A percentile compares a stretch with the other conserved stretches of the same genome.
Evolutionary conservation across 176 grass and related monocot genomes (phyloP).

Genomic region (Oryza rufipogon): DNA sequence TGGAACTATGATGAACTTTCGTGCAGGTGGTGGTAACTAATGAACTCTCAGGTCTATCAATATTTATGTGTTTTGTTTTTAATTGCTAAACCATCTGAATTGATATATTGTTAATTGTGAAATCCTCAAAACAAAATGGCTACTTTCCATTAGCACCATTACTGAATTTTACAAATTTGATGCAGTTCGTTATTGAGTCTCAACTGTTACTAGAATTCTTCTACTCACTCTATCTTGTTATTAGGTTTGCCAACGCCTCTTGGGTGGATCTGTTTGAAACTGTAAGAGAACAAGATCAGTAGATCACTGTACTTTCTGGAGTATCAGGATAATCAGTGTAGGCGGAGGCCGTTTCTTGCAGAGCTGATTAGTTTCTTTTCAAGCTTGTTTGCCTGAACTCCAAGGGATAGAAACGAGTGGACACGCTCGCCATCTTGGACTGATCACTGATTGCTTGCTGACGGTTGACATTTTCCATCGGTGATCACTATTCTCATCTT

Average conservation of each 20-base stretch:
- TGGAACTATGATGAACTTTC: not conserved
- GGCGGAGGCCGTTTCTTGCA: not conserved
- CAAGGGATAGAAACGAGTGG: not conserved
- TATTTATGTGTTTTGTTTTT: not conserved
- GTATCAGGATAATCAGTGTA: not conserved
- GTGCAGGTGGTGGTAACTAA: not conserved
- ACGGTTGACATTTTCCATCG: not conserved
- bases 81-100: not conserved
- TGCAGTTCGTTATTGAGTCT: not conserved
- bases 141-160: not conserved
- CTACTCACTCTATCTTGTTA: not conserved
- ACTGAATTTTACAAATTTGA: not conserved
- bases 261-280: not conserved
- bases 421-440: not conserved
- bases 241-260: not conserved
- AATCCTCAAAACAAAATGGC: not conserved
- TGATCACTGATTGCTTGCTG: not conserved
- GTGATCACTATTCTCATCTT: not conserved
- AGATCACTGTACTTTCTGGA: not conserved
- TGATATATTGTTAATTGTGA: not conserved
- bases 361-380: too few species aligned
- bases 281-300: not conserved
- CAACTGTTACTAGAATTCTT: not conserved
- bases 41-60: not conserved
- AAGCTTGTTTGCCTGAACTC: not conserved